Percentiles rank a stretch among this genome's conserved stretches.
Conservation (phyloP, 2,329 filamentous ascomycete genomes). For the Pseudopithomyces maydicus region DNA sequence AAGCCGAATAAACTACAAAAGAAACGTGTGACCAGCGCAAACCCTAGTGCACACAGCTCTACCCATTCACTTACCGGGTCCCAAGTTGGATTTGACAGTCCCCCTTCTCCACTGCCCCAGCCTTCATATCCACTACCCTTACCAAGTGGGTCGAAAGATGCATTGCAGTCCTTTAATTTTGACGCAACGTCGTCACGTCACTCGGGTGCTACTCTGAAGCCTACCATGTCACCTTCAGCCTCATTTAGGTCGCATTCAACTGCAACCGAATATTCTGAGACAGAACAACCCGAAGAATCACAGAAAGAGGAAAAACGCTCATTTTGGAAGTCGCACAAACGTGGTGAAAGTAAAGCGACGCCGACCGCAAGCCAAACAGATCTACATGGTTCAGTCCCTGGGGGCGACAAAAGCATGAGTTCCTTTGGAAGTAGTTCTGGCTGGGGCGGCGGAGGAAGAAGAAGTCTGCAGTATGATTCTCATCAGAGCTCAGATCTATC, state of each 20-base stretch:
- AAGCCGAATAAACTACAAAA: constrained; percentile 92
- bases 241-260: constrained; percentile 75
- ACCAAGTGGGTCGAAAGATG: constrained; percentile 32
- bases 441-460: constrained; percentile 29
- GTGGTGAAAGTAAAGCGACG: constrained; percentile 41
- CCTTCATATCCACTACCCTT: constrained; percentile 32
- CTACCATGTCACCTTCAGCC: constrained; percentile 73
- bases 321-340: constrained; percentile 70
- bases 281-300: constrained; percentile 72
- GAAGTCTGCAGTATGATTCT: constrained; percentile 41
- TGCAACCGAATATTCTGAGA: constrained; percentile 78
- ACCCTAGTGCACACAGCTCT: constrained; percentile 90
- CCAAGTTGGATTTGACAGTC: constrained; percentile 24
- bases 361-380: constrained; percentile 44
- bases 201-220: constrained; percentile 61
- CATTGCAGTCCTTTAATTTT: constrained; percentile 22
- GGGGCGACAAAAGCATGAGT: constrained; percentile 47
- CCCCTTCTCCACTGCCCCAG: constrained; percentile 38
- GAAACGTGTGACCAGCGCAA: constrained; percentile 76
- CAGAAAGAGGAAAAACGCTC: constrained; percentile 62
- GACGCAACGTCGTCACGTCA: constrained; percentile 51
- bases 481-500: constrained; percentile 33
- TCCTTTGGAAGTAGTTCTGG: constrained; percentile 44
- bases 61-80: constrained; percentile 70
- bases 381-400: constrained; percentile 41